phyloP scores from a whole-genome alignment of 2,329 filamentous ascomycete species.

The Herpotrichia juniperi region DNA sequence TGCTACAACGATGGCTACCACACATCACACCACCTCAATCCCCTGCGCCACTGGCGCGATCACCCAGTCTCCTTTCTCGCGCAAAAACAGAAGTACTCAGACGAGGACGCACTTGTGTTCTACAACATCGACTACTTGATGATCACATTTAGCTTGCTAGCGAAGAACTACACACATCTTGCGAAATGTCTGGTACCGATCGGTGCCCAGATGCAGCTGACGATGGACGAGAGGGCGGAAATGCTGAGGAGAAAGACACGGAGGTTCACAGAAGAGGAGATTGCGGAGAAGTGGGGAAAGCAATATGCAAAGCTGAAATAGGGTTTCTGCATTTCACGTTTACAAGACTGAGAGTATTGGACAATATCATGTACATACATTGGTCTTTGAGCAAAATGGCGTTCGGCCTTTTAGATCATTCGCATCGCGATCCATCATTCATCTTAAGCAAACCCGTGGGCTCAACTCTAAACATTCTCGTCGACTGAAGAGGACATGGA shows the following conservation, averaged over 20 bases:
- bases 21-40: conserved; percentile 81
- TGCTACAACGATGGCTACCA: conserved; percentile 87
- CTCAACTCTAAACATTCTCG: too few species aligned
- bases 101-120: conserved; percentile 75
- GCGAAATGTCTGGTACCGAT: conserved; percentile 76
- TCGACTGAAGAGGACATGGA: too few species aligned
- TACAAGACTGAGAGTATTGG: too few species aligned
- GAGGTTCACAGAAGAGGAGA: conserved; percentile 69
- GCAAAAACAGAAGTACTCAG: conserved; percentile 69
- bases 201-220: conserved; percentile 72
- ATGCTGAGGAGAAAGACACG: conserved; percentile 71
- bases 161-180: conserved; percentile 73
- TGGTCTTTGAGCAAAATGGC: too few species aligned
- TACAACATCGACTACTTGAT: conserved; percentile 82
- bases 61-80: conserved; percentile 76
- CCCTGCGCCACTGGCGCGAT: conserved; percentile 79
- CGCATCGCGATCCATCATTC: too few species aligned
- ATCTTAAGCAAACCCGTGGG: too few species aligned
- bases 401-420: too few species aligned
- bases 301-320: conserved; percentile 26
- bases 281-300: conserved; percentile 62
- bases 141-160: conserved; percentile 71
- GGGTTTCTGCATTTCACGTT: too few species aligned
- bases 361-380: too few species aligned
- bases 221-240: conserved; percentile 65